These are phyloP conservation scores for Silene coronaria DNA, from an alignment of 179 eudicot genomes.

Conservation along the genomic window DNA sequence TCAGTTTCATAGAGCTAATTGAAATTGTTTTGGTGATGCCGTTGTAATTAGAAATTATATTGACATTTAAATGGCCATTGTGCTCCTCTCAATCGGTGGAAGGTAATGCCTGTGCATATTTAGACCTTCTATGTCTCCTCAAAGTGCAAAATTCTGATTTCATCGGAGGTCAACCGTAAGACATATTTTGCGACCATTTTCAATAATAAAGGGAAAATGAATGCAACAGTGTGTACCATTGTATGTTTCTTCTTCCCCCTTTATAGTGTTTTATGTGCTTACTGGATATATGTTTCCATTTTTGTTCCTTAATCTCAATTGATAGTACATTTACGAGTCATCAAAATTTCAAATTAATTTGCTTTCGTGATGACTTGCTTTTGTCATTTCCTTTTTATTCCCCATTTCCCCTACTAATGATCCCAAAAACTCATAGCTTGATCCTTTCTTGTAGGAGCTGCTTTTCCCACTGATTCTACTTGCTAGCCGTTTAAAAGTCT, in stretches of 20 bases:
- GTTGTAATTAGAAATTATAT: neutral
- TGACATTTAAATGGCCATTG: neutral
- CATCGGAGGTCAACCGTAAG: neutral
- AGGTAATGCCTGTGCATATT: slow-evolving; percentile 10
- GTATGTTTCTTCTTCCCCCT: neutral
- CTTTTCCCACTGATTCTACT: slow-evolving; percentile 50
- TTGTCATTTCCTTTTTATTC: neutral
- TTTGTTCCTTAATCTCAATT: neutral
- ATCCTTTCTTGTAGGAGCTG: slow-evolving; percentile 49
- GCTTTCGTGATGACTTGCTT: neutral
- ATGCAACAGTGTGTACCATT: neutral
- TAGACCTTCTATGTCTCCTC: neutral
- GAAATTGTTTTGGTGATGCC: neutral
- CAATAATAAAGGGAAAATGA: neutral
- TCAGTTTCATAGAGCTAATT: neutral
- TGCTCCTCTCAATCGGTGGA: neutral
- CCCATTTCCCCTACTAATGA: neutral
- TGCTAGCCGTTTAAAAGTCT: slow-evolving; percentile 34
- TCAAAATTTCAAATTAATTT: neutral
- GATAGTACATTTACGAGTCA: neutral
- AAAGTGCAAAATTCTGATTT: neutral
- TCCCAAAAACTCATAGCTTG: neutral
- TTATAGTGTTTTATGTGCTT: neutral
- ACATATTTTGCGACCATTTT: neutral
- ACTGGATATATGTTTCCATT: neutral